Conservation (phyloP, 192 early-diverging fungal genomes). For the Cetraspora pellucida region DNA sequence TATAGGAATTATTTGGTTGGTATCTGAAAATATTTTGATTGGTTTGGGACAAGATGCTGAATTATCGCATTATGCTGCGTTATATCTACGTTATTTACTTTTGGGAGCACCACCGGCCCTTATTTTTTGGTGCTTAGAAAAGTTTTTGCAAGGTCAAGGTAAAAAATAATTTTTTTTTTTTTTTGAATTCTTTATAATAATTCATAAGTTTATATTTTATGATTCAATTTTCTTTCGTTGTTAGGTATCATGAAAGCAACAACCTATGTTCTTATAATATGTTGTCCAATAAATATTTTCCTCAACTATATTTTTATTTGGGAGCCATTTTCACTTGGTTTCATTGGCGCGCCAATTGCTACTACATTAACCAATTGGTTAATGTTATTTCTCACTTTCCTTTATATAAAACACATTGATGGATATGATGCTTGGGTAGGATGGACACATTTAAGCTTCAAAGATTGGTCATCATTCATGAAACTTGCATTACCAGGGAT, state of each 20-base stretch:
- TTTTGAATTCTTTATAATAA: background rate
- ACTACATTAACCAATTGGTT: constrained; percentile 76
- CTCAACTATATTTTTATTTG: constrained; percentile 85
- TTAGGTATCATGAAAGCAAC: constrained; percentile 73
- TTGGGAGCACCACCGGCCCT: constrained; percentile 76
- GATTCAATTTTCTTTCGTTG: too few relatives aligned
- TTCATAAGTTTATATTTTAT: background rate
- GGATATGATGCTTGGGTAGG: constrained; percentile 86
- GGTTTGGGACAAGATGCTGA: constrained; percentile 74
- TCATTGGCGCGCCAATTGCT: constrained; percentile 83
- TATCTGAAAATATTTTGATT: constrained; percentile 69
- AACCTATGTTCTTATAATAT: constrained; percentile 71
- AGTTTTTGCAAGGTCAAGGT: constrained; percentile 88
- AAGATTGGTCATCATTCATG: constrained; percentile 60
- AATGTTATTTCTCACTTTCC: constrained; percentile 62
- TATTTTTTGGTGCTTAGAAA: constrained; percentile 82
- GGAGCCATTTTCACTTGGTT: constrained; percentile 66
- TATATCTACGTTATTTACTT: constrained; percentile 70
- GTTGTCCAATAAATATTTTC: constrained; percentile 71
- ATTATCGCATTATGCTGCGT: constrained; percentile 65
- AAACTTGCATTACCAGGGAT: constrained; percentile 79
- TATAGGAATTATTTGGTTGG: constrained; percentile 67
- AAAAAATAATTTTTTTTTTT: background rate
- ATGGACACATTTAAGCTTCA: constrained; percentile 72
- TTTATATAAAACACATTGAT: constrained; percentile 67